phyloP scores from a whole-genome alignment of 1,284 basidiomycete species.

The Sanghuangporus baumii region DNA sequence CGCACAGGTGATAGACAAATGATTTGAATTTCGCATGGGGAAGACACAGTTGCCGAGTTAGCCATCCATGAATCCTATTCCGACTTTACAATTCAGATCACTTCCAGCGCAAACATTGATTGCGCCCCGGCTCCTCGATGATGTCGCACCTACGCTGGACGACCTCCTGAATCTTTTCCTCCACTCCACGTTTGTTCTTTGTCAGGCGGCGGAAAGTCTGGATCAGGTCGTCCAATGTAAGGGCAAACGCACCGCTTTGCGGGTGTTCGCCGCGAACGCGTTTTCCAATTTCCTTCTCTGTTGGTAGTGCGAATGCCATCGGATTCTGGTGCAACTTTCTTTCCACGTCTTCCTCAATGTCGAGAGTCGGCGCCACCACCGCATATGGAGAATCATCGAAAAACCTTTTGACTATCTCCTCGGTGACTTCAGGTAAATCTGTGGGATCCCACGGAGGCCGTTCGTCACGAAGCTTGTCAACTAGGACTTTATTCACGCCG shows the following conservation, averaged over 20 bases:
- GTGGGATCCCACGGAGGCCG: conserved; percentile 66
- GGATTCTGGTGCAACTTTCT: conserved; percentile 30
- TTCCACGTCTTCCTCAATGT: conserved; percentile 35
- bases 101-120: conserved; percentile 53
- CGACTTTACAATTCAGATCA: background rate
- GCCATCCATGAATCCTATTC: background rate
- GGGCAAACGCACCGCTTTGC: conserved; percentile 50
- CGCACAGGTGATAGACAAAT: conserved; percentile 10
- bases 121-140: conserved; percentile 48
- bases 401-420: conserved; percentile 51
- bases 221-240: conserved; percentile 57
- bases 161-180: conserved; percentile 72
- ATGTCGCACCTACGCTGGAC: conserved; percentile 55
- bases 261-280: conserved; percentile 54
- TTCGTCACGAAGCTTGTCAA: conserved; percentile 50
- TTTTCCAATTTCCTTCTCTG: conserved; percentile 58
- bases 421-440: conserved; percentile 50
- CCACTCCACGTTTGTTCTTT: conserved; percentile 62
- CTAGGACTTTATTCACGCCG: conserved; percentile 73
- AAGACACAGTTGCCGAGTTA: background rate
- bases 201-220: conserved; percentile 41
- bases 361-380: conserved; percentile 42
- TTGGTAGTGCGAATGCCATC: conserved; percentile 59
- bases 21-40: background rate
- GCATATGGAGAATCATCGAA: conserved; percentile 51